phyloP scores from a whole-genome alignment of 495 filamentous ascomycete genomes.

The Penicillium steckii region DNA sequence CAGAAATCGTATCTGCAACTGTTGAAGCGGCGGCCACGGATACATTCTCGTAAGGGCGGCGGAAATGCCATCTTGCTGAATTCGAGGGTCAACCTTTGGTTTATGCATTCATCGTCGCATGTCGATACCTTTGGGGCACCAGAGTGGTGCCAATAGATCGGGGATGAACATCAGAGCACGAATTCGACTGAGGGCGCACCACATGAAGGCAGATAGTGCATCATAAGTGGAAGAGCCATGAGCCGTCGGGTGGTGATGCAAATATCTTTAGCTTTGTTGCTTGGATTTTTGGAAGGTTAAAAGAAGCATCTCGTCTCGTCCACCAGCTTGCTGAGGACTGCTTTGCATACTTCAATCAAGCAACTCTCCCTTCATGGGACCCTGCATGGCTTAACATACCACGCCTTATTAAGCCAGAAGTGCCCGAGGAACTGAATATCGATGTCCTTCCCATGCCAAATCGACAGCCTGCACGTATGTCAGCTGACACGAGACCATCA shows the following conservation, averaged over 20 bases:
- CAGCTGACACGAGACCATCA: conserved; percentile 40
- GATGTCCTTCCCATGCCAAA: too few relatives aligned
- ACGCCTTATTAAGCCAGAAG: too few relatives aligned
- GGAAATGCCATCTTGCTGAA: conserved; percentile 37
- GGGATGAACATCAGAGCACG: conserved; percentile 32
- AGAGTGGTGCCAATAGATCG: conserved; percentile 19
- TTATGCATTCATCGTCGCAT: conserved; percentile 37
- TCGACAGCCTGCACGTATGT: too few relatives aligned
- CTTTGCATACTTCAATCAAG: too few relatives aligned
- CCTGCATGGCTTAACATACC: too few relatives aligned
- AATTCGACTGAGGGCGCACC: conserved; percentile 31
- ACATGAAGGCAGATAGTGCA: conserved; percentile 39
- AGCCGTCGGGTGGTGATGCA: conserved; percentile 25
- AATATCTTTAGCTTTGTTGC: conserved; percentile 38
- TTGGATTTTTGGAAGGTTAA: conserved; percentile 45
- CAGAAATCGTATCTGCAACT: conserved; percentile 31
- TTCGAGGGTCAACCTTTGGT: conserved; percentile 26
- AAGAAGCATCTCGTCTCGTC: conserved; percentile 31
- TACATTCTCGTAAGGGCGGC: conserved; percentile 18
- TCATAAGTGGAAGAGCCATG: conserved; percentile 46
- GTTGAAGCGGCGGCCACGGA: conserved; percentile 6
- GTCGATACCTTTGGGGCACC: conserved; percentile 36
- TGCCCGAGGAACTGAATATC: too few relatives aligned
- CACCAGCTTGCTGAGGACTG: too few relatives aligned
- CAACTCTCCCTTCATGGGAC: too few relatives aligned